Conservation (phyloP, 129 eudicot genomes). For the Chrysanthemum seticuspe region DNA sequence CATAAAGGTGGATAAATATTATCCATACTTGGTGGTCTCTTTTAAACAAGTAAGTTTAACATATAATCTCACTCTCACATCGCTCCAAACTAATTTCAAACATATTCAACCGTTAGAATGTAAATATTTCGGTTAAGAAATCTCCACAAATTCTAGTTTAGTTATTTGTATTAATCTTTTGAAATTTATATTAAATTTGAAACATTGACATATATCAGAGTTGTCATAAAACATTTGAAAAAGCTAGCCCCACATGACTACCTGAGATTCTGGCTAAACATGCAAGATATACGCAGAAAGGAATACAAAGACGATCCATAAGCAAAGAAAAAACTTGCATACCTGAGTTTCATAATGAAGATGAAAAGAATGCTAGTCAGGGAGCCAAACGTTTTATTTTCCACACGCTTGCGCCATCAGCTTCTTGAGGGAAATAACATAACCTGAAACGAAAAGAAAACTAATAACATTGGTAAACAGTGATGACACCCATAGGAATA, state of each 20-base stretch:
- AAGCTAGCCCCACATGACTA: not conserved
- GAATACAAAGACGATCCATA: not conserved
- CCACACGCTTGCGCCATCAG: constrained; percentile 58
- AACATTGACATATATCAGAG: not conserved
- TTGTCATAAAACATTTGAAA: not conserved
- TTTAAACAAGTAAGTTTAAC: no score
- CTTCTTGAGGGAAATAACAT: constrained; percentile 52
- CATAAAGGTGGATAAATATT: no score
- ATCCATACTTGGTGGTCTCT: no score
- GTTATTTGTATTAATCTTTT: constrained; percentile 7
- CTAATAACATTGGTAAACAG: not conserved
- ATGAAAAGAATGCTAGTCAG: constrained; percentile 50
- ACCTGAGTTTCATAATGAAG: constrained; percentile 46
- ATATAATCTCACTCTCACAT: no score
- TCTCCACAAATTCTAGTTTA: not conserved
- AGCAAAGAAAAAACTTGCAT: constrained; percentile 8
- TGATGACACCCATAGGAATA: not conserved
- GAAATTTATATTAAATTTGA: constrained; percentile 4
- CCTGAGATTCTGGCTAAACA: not conserved
- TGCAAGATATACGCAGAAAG: not conserved
- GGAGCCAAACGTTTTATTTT: constrained; percentile 84
- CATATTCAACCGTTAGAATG: no score
- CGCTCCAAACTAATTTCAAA: no score
- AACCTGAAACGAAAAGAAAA: constrained; percentile 46
- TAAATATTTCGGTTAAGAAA: no score